Percentiles rank a stretch among this genome's conserved stretches.
Conservation (phyloP, 2,329 filamentous ascomycete genomes). For the Fusarium mangiferae region DNA sequence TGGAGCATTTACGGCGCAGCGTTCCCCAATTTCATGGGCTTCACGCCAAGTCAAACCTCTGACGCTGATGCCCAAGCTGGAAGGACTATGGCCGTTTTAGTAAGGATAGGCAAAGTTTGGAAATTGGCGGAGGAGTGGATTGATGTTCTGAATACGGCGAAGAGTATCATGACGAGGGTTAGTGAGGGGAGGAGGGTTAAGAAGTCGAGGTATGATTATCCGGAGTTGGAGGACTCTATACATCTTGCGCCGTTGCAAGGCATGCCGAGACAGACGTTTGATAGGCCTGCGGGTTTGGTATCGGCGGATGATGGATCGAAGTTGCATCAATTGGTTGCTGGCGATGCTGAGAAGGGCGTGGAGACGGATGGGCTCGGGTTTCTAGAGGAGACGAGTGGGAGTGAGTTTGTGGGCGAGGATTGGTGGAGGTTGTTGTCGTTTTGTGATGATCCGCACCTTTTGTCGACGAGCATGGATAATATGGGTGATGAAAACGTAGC, state of each 20-base stretch:
- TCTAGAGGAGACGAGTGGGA: background rate
- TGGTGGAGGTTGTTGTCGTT: slow-evolving; percentile 41
- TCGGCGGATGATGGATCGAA: background rate
- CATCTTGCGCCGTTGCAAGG: slow-evolving; percentile 38
- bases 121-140: slow-evolving; percentile 42
- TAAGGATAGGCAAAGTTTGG: slow-evolving; percentile 33
- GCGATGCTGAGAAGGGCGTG: background rate
- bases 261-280: slow-evolving; percentile 36
- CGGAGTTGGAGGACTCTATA: slow-evolving; percentile 39
- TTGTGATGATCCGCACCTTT: slow-evolving; percentile 41
- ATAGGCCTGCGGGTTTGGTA: background rate
- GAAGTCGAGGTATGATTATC: slow-evolving; percentile 41
- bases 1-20: slow-evolving; percentile 37
- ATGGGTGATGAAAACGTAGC: background rate
- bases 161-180: slow-evolving; percentile 23
- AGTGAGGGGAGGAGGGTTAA: slow-evolving; percentile 18
- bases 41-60: background rate
- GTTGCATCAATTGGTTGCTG: background rate
- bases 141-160: slow-evolving; percentile 36
- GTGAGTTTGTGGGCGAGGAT: slow-evolving; percentile 34
- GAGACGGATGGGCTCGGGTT: background rate
- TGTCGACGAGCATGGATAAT: slow-evolving; percentile 33
- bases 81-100: slow-evolving; percentile 18
- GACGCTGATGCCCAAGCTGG: slow-evolving; percentile 29
- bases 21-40: slow-evolving; percentile 35